Conservation (phyloP, 2,329 filamentous ascomycete species). For the Colletotrichum agaves region DNA sequence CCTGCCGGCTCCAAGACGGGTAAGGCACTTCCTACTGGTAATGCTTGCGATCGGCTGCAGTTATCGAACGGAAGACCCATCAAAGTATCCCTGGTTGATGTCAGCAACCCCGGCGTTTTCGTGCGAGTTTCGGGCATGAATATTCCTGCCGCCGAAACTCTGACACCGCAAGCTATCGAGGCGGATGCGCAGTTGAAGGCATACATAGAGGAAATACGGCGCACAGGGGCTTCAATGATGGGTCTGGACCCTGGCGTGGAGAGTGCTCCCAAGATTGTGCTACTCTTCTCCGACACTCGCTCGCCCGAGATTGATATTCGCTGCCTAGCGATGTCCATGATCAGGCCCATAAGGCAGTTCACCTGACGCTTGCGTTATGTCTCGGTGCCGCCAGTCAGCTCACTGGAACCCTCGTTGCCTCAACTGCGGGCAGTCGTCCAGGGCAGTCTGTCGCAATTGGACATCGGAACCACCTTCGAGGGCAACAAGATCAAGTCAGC, state of each 20-base stretch:
- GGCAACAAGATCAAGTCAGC: slow-evolving; percentile 55
- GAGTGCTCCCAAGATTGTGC: slow-evolving; percentile 57
- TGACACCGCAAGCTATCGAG: slow-evolving; percentile 46
- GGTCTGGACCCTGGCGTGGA: slow-evolving; percentile 49
- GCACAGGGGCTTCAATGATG: slow-evolving; percentile 51
- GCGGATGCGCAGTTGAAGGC: slow-evolving; percentile 44
- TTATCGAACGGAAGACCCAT: slow-evolving; percentile 44
- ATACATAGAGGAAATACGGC: slow-evolving; percentile 50
- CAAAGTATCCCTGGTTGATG: slow-evolving; percentile 52
- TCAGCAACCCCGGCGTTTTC: slow-evolving; percentile 56
- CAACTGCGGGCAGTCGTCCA: slow-evolving; percentile 41
- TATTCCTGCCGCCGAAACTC: slow-evolving; percentile 30
- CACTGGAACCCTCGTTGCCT: slow-evolving; percentile 54
- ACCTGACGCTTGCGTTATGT: slow-evolving; percentile 53
- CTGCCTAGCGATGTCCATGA: slow-evolving; percentile 60
- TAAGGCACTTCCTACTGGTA: slow-evolving; percentile 51
- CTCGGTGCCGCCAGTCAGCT: slow-evolving; percentile 53
- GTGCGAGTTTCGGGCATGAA: slow-evolving; percentile 47
- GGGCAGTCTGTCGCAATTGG: slow-evolving; percentile 54
- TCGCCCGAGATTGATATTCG: slow-evolving; percentile 50
- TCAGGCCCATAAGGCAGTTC: slow-evolving; percentile 56
- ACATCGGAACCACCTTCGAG: slow-evolving; percentile 56
- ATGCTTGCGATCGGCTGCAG: slow-evolving; percentile 45
- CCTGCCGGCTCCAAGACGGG: slow-evolving; percentile 56
- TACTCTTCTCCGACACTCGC: slow-evolving; percentile 50